Base-by-base conservation (phyloP, 1,139 yeast genomes). In the Groenewaldozyma sp. region DNA sequence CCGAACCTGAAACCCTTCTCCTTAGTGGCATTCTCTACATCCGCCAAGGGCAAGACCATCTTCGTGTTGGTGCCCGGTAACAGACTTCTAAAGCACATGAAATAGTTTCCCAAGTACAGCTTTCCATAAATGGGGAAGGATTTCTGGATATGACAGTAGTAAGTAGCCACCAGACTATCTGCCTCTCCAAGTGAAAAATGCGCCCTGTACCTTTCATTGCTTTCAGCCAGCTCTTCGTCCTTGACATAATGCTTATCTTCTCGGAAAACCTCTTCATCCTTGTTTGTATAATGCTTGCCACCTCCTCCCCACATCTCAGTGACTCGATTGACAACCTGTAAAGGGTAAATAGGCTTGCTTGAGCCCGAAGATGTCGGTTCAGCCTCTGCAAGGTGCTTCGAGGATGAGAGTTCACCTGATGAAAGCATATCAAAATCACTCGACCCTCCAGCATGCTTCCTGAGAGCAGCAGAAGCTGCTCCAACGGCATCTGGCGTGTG, bases 41-140 rank as follows among this genome's bases (percentile, higher is more conserved):
- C 93, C 14, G 56, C 53, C 35, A 82, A 62, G 0, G 97, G 97
- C 13, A 88, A 59, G n/a, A 86, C 75, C 95, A 88, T 84, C 45
- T 74, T 74, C 1, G 94, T 81, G 31, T 74, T 71, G 0, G 82
- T 72, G 0, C 95, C 94, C 0, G 94, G 94, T 4, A 86, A 56
- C 35, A 84, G 65, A 39, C 94, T 80, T 44, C 94, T 67, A 59
- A 82, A 88, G 48, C 95, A 87, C 14, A 88, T 56, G 45, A 71
- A 75, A 28, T 68, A 68, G 20, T 70, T 67, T 1, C 94, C 83
- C 16, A 88, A 55, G 53, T 86, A 86, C 2, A 88, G 55, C 54
- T 83, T 83, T 2, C 97, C 97, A 60, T 82, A 83, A 3, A 80
- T 66, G 0, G 95, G 95, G 14, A 83, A 61, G 2, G 82, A 73